Base-by-base conservation (phyloP, 352 stramenopile genomes). In the Phytophthora citricola region DNA sequence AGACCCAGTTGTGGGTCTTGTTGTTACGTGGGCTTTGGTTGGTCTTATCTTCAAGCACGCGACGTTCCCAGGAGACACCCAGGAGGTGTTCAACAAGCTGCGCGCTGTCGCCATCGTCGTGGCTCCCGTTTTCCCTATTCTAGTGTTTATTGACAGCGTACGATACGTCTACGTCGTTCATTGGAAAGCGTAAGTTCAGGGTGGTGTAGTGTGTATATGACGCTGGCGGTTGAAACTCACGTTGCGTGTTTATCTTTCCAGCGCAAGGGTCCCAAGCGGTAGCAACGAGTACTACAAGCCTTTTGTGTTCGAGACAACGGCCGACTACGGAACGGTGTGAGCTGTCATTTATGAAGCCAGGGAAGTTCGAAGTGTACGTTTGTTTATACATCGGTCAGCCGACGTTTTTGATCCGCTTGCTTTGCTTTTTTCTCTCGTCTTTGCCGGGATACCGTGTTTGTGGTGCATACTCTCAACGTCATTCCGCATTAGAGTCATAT, bases 241-340 rank as follows among this genome's bases (percentile, higher is more conserved):
- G 11, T 59, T 65, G 36, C 51, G 15, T 63, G 1, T 58, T 52
- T 63, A 20, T 47, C 49, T 3, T 14, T 45, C 27, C 45, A 64
- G 44, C 38, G 12, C 50, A 34, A 71, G 66, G 48, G 31, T 60
- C 46, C 46, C 58, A 41, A 56, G 56, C 44, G 44, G 50, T 38
- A 81, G 70, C 49, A 69, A 81, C 43, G 75, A 77, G 24, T 82
- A 73, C 69, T 81, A 71, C 64, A 87, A 87, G 56, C 41, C 70
- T 22, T 75, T 81, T 54, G 68, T 68, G 29, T 87, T 83, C 44
- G 72, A 87, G 63, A 87, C 75, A 0, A 73, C 66, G 8, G 63
- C 78, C 1, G 78, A 87, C 55, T 87, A 87, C 57, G 78, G 78
- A 27, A 87, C 78, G 5, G 78, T 87, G 22, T 87, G 61, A 76